Percentiles rank a stretch among this genome's conserved stretches.
Evolutionary conservation across 225 moss, liverwort and hornwort species (phyloP).

Genomic region (Pseudoscleropodium purum): DNA sequence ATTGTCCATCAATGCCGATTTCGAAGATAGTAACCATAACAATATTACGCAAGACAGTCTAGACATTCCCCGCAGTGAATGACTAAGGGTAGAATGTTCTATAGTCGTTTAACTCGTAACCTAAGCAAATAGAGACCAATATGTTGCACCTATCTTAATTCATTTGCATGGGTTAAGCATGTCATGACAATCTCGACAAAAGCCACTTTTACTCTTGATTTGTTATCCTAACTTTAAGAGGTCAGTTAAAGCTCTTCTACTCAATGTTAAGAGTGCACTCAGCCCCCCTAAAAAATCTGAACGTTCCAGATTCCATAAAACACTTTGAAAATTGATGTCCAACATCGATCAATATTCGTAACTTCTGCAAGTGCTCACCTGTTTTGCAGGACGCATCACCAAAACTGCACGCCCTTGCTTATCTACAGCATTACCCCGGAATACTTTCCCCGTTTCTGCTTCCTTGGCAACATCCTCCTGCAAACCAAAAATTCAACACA

Average conservation of each 20-base stretch:
- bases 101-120: background rate
- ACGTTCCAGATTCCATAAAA: background rate
- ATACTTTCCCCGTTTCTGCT: constrained; percentile 83
- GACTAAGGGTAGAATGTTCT: too few species aligned
- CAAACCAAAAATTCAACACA: background rate
- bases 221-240: background rate
- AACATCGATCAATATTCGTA: background rate
- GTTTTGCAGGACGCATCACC: constrained; percentile 76
- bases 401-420: constrained; percentile 73
- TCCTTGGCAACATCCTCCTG: constrained; percentile 79
- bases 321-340: background rate
- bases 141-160: background rate
- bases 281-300: background rate
- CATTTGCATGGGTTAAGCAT: background rate
- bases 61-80: background rate
- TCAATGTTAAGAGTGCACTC: background rate
- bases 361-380: constrained; percentile 31
- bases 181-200: background rate
- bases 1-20: background rate
- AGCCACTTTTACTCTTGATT: background rate
- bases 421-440: constrained; percentile 48
- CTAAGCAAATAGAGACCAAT: background rate
- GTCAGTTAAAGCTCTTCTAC: background rate
- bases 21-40: background rate
- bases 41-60: background rate